Conservation (phyloP, 768 basidiomycete species). For the Mycena alexandri region DNA sequence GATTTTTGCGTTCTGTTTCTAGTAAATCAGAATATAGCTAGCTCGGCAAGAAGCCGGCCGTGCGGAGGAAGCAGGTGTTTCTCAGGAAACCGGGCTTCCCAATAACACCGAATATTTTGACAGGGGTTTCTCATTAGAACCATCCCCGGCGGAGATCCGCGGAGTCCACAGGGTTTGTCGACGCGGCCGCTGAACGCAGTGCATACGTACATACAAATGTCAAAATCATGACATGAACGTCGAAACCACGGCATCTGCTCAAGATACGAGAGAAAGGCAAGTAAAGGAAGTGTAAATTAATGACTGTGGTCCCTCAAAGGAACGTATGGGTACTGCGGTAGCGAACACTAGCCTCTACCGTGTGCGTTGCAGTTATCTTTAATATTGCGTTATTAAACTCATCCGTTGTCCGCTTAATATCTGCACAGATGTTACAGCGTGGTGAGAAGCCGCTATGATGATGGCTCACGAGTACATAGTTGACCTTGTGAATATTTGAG, state of each 20-base stretch:
- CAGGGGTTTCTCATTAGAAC: no score
- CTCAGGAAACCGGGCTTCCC: no score
- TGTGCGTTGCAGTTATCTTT: constrained; percentile 15
- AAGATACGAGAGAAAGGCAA: constrained; percentile 14
- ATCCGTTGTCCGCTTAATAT: constrained; percentile 16
- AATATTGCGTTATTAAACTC: constrained; percentile 17
- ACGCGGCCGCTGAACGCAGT: no score
- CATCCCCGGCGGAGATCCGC: no score
- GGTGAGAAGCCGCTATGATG: constrained; percentile 12
- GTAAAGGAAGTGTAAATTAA: constrained; percentile 12
- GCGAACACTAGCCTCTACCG: constrained; percentile 13
- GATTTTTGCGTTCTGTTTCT: no score
- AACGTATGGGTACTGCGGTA: constrained; percentile 9
- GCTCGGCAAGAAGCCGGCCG: no score
- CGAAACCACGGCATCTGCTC: constrained; percentile 4
- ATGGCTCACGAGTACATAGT: constrained; percentile 15
- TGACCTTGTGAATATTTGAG: constrained; percentile 22
- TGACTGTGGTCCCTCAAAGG: constrained; percentile 10
- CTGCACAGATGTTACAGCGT: constrained; percentile 18
- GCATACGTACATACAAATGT: constrained; percentile 15
- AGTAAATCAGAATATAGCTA: no score
- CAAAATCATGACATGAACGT: constrained; percentile 12
- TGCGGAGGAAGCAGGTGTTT: no score
- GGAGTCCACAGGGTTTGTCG: no score
- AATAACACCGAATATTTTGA: no score